A percentile compares a stretch with the other conserved stretches of the same genome.
phyloP scores from a whole-genome alignment of 1,284 basidiomycete genomes.

The Austroboletus rostrupii region DNA sequence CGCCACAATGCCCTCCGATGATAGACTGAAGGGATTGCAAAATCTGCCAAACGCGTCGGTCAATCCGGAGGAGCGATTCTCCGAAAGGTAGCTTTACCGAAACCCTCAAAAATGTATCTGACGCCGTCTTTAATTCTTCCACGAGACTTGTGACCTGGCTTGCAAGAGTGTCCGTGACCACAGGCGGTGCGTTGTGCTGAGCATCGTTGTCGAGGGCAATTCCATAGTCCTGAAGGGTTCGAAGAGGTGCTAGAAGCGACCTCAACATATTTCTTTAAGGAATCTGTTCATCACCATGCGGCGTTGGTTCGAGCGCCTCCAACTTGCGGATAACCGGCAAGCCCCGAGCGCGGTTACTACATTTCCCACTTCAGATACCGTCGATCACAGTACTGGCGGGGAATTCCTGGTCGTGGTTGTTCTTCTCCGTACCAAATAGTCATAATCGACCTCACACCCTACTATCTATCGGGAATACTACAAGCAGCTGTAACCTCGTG shows the following conservation, averaged over 20 bases:
- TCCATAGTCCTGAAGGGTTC: constrained; percentile 19
- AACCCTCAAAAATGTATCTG: constrained; percentile 17
- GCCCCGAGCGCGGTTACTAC: too few species aligned
- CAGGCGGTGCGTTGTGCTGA: background rate
- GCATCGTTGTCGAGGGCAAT: constrained; percentile 5
- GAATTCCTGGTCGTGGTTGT: too few species aligned
- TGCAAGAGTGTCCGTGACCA: background rate
- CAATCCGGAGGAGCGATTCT: background rate
- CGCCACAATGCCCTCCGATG: constrained; percentile 54
- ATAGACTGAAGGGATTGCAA: constrained; percentile 59
- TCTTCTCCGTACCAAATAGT: too few species aligned
- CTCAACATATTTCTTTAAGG: constrained; percentile 18
- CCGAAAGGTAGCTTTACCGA: constrained; percentile 14
- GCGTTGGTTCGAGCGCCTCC: too few species aligned
- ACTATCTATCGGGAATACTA: too few species aligned
- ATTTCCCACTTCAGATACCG: too few species aligned
- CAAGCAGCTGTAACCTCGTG: too few species aligned
- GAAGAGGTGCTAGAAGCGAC: constrained; percentile 29
- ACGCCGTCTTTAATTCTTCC: constrained; percentile 23
- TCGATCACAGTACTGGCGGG: too few species aligned
- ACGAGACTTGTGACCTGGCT: constrained; percentile 15
- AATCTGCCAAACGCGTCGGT: constrained; percentile 37
- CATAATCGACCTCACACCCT: too few species aligned
- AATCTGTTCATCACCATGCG: too few species aligned
- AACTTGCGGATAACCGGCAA: too few species aligned